Percentiles rank a stretch among this genome's conserved stretches.
Conservation (phyloP, 371 early-diverging fungal genomes). For the Rhizopus arrhizus region DNA sequence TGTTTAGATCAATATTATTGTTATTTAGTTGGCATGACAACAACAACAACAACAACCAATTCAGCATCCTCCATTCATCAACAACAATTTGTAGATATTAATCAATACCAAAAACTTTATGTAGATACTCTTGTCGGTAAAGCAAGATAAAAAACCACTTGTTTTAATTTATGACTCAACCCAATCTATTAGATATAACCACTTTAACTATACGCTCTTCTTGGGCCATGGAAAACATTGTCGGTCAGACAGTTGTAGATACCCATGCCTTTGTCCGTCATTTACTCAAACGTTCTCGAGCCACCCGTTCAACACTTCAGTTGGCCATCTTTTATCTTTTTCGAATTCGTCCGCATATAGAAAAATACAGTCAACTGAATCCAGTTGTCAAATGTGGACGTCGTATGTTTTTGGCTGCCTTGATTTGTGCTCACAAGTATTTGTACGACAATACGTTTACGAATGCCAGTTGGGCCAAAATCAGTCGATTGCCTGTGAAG, state of each 20-base stretch:
- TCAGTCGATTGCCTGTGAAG: constrained; percentile 68
- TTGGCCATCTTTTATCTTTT: constrained; percentile 75
- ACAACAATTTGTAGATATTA: constrained; percentile 17
- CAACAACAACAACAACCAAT: constrained; percentile 3
- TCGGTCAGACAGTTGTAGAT: constrained; percentile 59
- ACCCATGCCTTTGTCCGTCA: constrained; percentile 75
- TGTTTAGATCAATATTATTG: constrained; percentile 30
- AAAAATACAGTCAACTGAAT: constrained; percentile 35
- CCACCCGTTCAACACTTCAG: constrained; percentile 81
- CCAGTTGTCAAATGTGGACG: constrained; percentile 65
- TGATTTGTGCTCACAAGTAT: constrained; percentile 81
- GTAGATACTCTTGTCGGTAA: constrained; percentile 54
- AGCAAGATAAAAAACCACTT: background rate
- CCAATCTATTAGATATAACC: constrained; percentile 58
- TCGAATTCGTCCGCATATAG: constrained; percentile 54
- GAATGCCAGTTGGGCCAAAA: constrained; percentile 81
- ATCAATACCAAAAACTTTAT: constrained; percentile 34
- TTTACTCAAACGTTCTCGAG: constrained; percentile 74
- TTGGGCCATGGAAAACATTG: constrained; percentile 41
- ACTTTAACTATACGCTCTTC: constrained; percentile 48
- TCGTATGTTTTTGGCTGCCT: constrained; percentile 80
- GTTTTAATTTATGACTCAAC: constrained; percentile 31
- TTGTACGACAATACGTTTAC: constrained; percentile 81
- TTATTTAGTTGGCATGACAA: constrained; percentile 24
- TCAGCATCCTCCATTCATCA: constrained; percentile 1